Base-by-base conservation (phyloP, 106 monocot species). In the Allium cepa region DNA sequence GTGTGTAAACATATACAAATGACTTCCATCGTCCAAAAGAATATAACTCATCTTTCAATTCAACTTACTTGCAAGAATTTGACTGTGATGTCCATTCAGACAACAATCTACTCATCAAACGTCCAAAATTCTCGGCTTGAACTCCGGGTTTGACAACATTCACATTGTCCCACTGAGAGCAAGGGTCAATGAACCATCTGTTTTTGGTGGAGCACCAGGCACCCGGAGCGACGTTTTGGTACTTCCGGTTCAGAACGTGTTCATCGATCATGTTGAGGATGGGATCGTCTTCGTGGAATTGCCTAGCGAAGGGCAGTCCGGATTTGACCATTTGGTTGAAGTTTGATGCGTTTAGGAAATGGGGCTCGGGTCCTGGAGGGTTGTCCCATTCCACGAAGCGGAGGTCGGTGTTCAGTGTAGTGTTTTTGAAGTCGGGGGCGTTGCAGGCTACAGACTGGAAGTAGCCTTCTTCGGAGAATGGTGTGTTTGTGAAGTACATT, bases 371-470 rank as follows among this genome's bases (percentile, higher is more conserved):
- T 48, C 64, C 57, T 5, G 80, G 84, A 52, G 84, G 76, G 17
- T 70, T 62, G 50, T 84, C 87, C 87, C 87, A 84, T 59, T 75
- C 79, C 64, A 70, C 63, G 50, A 81, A 83, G 8, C 87, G 66
- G 7, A 84, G 66, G 70, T 79, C 78, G 36, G 47, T 84, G 81
- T 81, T 88, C 26, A 88, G 71, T 22, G 87, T 88, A 26, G 69
- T 81, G 58, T 81, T 88, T 56, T 71, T 77, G 71, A 76, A 84
- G 48, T 78, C 78, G 8, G 71, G 75, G 16, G 87, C 80, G 28
- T 84, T 88, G 78, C 87, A 88, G 8, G 64, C 64, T 14, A 84
- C 78, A 2, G 87, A 79, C 28, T 88, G 87, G 73, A 88, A 81
- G 65, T 88, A 88, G 53, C 81, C 70, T 70, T 88, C 84, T 71